Evolutionary conservation across 179 eudicot genomes (phyloP), one percentile per base, ranked within the genome.

Genomic region (Corrigiola litoralis): DNA sequence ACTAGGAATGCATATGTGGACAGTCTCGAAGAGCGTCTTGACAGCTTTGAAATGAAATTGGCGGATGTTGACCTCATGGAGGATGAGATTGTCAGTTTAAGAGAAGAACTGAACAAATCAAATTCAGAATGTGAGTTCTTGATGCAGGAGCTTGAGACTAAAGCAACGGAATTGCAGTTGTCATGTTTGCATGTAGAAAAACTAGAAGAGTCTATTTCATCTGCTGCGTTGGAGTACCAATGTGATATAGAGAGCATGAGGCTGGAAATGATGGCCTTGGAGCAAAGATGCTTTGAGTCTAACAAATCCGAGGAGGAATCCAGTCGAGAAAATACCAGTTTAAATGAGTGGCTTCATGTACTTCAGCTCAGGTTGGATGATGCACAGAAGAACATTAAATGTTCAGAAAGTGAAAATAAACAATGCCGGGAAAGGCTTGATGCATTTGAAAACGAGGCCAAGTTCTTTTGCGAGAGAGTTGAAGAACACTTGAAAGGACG

Each of bases 191-290:
- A 74, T 23, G 68, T 89, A 32, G 82, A 82, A 60, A 79, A 81
- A 52, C 45, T 90, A 31, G 95, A 90, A 66, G 91, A 85, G 54
- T 80, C 86, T 0, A 72, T 74, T 61, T 84, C 89, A 38, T 80
- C 84, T 42, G 48, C 77, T 67, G 73, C 82, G 54, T 60, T 90
- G 60, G 92, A 87, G 24, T 84, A 82, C 75, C 85, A 90, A 70
- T 90, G 97, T 68, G 97, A 90, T 80, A 85, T 88, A 40, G 97
- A 90, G 75, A 84, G 84, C 84, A 53, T 82, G 76, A 84, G 78
- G 82, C 73, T 88, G 45, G 96, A 89, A 54, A 67, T 82, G 72
- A 48, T 63, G 73, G 49, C 77, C 50, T 56, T 84, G 62, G 85
- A 85, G 77, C 81, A 75, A 45, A 81, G 61, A 50, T 68, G 59